Evolutionary conservation across 495 filamentous ascomycete genomes (phyloP), one percentile per base, ranked within the genome.

Genomic region (Astrothelium subdiscretum): DNA sequence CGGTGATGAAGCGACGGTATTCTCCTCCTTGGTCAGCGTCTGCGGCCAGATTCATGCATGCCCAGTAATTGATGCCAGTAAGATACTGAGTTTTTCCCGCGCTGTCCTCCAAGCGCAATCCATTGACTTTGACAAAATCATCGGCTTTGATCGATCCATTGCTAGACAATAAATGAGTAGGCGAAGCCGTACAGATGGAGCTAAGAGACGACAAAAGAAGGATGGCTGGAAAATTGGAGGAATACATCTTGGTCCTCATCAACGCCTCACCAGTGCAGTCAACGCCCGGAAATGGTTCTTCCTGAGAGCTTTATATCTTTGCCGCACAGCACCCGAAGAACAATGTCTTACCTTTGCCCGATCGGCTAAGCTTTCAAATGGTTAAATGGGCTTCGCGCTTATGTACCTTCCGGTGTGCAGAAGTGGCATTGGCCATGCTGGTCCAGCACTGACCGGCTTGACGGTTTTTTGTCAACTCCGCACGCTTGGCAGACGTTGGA

Each of bases 11-110:
- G 27, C 68, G 68, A 1, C 58, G 24, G 27, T 59, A 54, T 48
- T 70, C 63, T 15, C 68, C 68, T 26, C 68, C 68, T 32, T 43
- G 54, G 12, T 63, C 63, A 4, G 35, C 58, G 26, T 61, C 57
- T n/a, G 68, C 61, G 10, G 68, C 68, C 20, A 70, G 61, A 51
- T 70, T 70, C 66, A 70, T 66, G 63, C 68, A 70, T 22, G 66
- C 52, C 68, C 68, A 70, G 48, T 70, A 70, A 35, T 70, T 70
- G 31, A 70, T 35, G 18, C 68, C 68, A 26, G 66, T 70, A 11
- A 68, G 31, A 54, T 70, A 70, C 22, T 66, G 61, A 3, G 57
- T 38, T 26, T 63, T 43, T 2, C 68, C 68, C 4, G 57, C 58
- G 11, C 54, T 59, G 52, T 62, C 59, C 54, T 60, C 63, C 32